phyloP scores from a whole-genome alignment of 169 alveolate genomes.

The Condylostoma magnum region DNA sequence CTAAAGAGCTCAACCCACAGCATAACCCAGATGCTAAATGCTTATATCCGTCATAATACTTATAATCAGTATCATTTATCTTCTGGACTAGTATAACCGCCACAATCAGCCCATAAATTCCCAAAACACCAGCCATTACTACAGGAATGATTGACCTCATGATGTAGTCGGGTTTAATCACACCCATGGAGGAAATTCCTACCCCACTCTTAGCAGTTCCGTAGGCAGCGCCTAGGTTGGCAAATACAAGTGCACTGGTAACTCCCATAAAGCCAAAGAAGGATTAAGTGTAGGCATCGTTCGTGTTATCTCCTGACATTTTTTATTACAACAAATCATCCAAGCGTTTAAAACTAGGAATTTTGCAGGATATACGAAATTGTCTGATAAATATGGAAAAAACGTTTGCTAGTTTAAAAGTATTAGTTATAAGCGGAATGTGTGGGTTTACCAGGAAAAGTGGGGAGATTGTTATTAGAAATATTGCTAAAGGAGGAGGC shows the following conservation, averaged over 20 bases:
- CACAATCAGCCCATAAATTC: slow-evolving; percentile 89
- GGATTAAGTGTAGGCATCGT: too few relatives aligned
- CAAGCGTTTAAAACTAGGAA: too few relatives aligned
- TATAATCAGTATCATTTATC: slow-evolving; percentile 50
- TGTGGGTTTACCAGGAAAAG: slow-evolving; percentile 13
- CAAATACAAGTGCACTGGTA: slow-evolving; percentile 78
- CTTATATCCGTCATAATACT: slow-evolving; percentile 72
- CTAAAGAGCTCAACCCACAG: slow-evolving; percentile 85
- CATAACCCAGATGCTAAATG: slow-evolving; percentile 87
- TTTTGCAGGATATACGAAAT: too few relatives aligned
- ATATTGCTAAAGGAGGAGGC: slow-evolving; percentile 4
- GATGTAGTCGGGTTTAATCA: slow-evolving; percentile 84
- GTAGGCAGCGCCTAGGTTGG: slow-evolving; percentile 90
- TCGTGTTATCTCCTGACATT: too few relatives aligned
- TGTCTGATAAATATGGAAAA: too few relatives aligned
- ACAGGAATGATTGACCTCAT: slow-evolving; percentile 88
- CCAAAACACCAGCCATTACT: slow-evolving; percentile 92
- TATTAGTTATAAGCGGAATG: not conserved
- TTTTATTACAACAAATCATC: not conserved
- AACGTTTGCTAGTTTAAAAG: too few relatives aligned
- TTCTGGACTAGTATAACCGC: slow-evolving; percentile 80
- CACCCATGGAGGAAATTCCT: slow-evolving; percentile 88
- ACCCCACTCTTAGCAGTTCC: slow-evolving; percentile 90
- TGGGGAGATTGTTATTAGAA: not conserved
- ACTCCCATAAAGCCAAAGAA: slow-evolving; percentile 86